These are phyloP conservation scores for Colletotrichum acutatum DNA, from an alignment of 2,329 filamentous ascomycete species.

Conservation along the genomic window DNA sequence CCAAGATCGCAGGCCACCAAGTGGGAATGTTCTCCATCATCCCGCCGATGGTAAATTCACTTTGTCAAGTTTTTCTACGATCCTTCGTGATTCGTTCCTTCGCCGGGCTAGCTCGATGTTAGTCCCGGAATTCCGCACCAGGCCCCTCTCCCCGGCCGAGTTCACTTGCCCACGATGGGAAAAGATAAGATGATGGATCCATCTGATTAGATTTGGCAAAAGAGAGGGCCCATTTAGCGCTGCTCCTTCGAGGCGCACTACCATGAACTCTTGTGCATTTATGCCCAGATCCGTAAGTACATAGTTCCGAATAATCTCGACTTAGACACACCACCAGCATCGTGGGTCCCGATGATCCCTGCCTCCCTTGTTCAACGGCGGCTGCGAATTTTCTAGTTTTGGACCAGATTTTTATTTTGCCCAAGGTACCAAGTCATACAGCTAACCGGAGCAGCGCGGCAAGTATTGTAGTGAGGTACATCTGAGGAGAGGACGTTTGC, in stretches of 20 bases:
- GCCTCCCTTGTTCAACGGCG: not conserved
- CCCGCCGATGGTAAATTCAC: too few species aligned
- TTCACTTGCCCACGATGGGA: not conserved
- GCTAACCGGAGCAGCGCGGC: not conserved
- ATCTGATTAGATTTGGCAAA: constrained; percentile 11
- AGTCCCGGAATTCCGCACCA: constrained; percentile 9
- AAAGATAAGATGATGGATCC: not conserved
- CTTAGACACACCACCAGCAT: not conserved
- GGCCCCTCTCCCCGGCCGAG: not conserved
- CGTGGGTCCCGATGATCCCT: not conserved
- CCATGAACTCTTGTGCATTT: not conserved
- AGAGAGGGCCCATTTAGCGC: not conserved
- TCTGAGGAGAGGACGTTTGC: not conserved
- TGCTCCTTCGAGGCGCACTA: not conserved
- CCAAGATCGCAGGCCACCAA: not conserved
- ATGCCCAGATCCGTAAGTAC: not conserved
- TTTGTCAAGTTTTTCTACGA: not conserved
- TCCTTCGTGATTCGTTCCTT: not conserved
- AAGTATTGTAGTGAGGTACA: too few species aligned
- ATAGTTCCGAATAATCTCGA: not conserved
- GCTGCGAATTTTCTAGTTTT: not conserved
- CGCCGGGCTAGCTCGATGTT: not conserved
- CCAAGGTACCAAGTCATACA: not conserved
- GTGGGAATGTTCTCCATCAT: not conserved
- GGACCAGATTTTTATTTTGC: not conserved